These are phyloP conservation scores for Marchantia paleacea DNA, from an alignment of 225 moss, liverwort and hornwort species.

Conservation along the genomic window DNA sequence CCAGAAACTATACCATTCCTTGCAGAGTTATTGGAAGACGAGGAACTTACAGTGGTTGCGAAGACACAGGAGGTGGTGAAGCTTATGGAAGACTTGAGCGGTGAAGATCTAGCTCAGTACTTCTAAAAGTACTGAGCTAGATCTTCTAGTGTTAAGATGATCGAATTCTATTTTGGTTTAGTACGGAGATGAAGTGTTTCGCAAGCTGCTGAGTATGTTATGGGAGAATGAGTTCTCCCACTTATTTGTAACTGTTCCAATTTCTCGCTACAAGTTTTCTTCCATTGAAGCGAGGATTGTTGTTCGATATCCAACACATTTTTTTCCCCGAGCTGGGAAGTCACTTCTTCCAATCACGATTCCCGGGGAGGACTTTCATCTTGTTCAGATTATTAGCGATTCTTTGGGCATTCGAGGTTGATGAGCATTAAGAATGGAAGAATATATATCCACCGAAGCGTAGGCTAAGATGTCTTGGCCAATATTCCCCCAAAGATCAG, in stretches of 20 bases:
- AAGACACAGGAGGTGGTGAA: slow-evolving; percentile 88
- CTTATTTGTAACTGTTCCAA: neutral
- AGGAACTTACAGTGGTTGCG: slow-evolving; percentile 64
- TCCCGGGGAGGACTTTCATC: too few species aligned
- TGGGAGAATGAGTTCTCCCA: neutral
- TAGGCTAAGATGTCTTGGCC: too few species aligned
- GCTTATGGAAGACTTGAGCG: slow-evolving; percentile 78
- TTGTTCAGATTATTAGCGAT: too few species aligned
- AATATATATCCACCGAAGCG: too few species aligned
- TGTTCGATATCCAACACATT: neutral
- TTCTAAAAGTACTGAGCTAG: slow-evolving; percentile 36
- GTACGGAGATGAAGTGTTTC: neutral
- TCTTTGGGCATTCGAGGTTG: too few species aligned
- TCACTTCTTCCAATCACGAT: too few species aligned
- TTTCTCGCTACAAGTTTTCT: neutral
- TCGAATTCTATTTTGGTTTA: neutral
- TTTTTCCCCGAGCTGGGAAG: neutral
- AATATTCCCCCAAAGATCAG: too few species aligned
- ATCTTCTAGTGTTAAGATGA: neutral
- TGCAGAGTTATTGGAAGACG: slow-evolving; percentile 86
- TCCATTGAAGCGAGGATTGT: slow-evolving; percentile 2
- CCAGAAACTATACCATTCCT: slow-evolving; percentile 94
- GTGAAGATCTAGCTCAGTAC: slow-evolving; percentile 81
- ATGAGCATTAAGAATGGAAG: too few species aligned
- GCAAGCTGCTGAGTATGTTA: neutral